phyloP scores from a whole-genome alignment of 2,329 filamentous ascomycete genomes.

The Pseudogymnoascus sp. region DNA sequence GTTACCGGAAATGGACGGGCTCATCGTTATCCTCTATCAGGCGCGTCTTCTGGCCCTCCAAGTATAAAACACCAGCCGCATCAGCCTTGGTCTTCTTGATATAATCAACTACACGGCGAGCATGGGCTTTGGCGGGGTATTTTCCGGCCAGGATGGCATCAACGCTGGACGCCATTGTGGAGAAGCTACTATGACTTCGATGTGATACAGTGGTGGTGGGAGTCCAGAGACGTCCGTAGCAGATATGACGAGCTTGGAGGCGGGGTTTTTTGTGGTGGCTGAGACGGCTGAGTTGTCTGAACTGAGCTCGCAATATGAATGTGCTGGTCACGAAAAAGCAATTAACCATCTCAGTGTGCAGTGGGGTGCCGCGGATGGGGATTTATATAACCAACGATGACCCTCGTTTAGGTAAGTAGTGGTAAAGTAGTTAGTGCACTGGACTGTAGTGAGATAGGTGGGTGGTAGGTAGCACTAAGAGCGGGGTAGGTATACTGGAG shows the following conservation, averaged over 20 bases:
- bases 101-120: constrained; percentile 70
- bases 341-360: background rate
- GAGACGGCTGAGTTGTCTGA: background rate
- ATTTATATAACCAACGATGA: constrained; percentile 5
- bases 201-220: background rate
- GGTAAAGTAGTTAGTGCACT: background rate
- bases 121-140: constrained; percentile 81
- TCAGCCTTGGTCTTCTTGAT: constrained; percentile 59
- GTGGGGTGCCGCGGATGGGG: background rate
- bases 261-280: background rate
- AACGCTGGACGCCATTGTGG: constrained; percentile 10
- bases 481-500: background rate
- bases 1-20: constrained; percentile 67
- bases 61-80: constrained; percentile 67
- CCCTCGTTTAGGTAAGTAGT: constrained; percentile 1
- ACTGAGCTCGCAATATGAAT: constrained; percentile 3
- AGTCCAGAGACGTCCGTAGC: background rate
- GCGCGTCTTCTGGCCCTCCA: constrained; percentile 74
- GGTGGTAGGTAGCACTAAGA: background rate
- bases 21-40: constrained; percentile 87
- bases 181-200: constrained; percentile 1
- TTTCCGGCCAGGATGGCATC: constrained; percentile 46
- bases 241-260: constrained; percentile 1
- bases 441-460: background rate
- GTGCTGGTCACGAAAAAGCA: constrained; percentile 5